These are phyloP conservation scores for Beauveria sp. DNA, from an alignment of 2,329 filamentous ascomycete species.

Conservation along the genomic window DNA sequence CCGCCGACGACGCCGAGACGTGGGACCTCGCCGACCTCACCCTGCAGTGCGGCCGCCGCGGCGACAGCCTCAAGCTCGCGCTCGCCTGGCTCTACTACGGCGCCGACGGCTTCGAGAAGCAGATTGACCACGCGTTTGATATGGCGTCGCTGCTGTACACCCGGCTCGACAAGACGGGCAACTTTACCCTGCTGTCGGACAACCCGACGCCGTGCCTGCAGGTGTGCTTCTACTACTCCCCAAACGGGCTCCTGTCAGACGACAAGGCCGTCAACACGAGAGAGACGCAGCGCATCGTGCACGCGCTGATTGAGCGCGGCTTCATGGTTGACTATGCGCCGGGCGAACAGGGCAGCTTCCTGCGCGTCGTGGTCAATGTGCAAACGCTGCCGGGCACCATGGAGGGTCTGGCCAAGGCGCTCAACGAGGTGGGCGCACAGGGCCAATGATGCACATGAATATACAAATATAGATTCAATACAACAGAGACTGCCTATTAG, in stretches of 20 bases:
- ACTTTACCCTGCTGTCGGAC: constrained; percentile 65
- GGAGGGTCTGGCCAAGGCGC: constrained; percentile 44
- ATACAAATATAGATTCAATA: neutral
- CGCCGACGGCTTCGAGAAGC: constrained; percentile 58
- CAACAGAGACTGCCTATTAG: neutral
- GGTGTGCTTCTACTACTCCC: constrained; percentile 86
- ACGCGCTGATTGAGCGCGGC: constrained; percentile 39
- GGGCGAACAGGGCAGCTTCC: constrained; percentile 46
- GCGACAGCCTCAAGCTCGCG: constrained; percentile 80
- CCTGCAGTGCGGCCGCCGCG: constrained; percentile 82
- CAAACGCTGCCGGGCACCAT: constrained; percentile 46
- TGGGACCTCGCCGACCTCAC: constrained; percentile 92
- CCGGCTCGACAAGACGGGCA: constrained; percentile 43
- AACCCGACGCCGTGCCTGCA: constrained; percentile 83
- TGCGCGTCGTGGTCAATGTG: constrained; percentile 52
- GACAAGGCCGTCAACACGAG: constrained; percentile 39
- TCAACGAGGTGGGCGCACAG: constrained; percentile 37
- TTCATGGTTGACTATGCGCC: constrained; percentile 58
- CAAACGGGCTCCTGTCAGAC: constrained; percentile 38
- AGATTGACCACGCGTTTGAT: constrained; percentile 66
- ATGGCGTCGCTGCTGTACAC: constrained; percentile 61
- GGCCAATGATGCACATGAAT: neutral
- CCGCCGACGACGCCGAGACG: constrained; percentile 47
- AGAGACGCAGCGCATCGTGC: constrained; percentile 41
- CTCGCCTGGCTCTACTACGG: constrained; percentile 89